Percentiles rank a stretch among this genome's conserved stretches.
phyloP scores from a whole-genome alignment of 1,284 basidiomycete species.

The Phellinidium pouzarii region DNA sequence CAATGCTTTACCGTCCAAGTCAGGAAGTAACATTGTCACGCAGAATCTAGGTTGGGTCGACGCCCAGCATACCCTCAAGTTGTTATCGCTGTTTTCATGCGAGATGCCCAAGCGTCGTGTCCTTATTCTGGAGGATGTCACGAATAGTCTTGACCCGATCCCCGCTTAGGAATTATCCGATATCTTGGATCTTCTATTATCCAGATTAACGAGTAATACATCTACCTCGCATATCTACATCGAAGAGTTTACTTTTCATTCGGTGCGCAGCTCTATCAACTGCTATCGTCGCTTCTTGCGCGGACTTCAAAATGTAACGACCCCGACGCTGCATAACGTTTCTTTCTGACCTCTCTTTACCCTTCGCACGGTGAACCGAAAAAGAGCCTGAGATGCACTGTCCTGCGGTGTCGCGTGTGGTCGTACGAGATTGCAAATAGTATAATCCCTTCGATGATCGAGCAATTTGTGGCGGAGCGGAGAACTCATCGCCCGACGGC shows the following conservation, averaged over 20 bases:
- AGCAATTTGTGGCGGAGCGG: neutral
- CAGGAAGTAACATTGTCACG: conserved; percentile 26
- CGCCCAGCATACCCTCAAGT: conserved; percentile 32
- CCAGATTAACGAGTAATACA: neutral
- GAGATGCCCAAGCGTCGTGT: conserved; percentile 33
- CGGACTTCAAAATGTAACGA: neutral
- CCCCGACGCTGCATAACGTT: conserved; percentile 3
- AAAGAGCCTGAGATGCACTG: neutral
- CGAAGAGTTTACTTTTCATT: neutral
- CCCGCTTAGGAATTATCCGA: conserved; percentile 28
- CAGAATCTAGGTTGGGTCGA: conserved; percentile 41
- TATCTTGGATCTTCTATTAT: conserved; percentile 27
- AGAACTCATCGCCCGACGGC: neutral
- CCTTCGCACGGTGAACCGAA: neutral
- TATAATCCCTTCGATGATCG: neutral
- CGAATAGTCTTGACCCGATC: conserved; percentile 28
- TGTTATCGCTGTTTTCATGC: conserved; percentile 35
- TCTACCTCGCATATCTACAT: neutral
- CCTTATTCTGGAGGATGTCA: conserved; percentile 41
- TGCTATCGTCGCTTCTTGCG: neutral
- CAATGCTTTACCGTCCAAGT: conserved; percentile 1
- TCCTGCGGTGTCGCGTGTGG: neutral
- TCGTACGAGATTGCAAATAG: neutral
- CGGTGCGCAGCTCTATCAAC: neutral
- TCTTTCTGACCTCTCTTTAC: neutral